Conservation (phyloP, 1,139 yeast genomes). For the Hyphopichia burtonii region DNA sequence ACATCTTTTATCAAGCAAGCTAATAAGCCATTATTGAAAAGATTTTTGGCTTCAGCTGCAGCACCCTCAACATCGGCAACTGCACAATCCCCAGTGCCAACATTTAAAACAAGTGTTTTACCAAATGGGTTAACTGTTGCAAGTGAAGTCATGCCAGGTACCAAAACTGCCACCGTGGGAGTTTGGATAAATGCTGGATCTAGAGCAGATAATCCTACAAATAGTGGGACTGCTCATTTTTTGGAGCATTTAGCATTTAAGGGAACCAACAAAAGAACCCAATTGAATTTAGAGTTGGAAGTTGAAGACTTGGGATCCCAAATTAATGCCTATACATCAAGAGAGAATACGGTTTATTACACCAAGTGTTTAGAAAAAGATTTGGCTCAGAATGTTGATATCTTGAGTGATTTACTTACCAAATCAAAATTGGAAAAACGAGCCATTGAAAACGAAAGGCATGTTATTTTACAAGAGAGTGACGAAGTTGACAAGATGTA, state of each 20-base stretch:
- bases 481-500: conserved; percentile 98
- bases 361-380: conserved; percentile 84
- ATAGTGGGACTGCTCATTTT: conserved; percentile 95
- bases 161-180: conserved; percentile 95
- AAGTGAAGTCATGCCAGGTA: conserved; percentile 81
- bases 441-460: conserved; percentile 94
- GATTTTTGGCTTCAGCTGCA: conserved; percentile 3
- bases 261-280: conserved; percentile 85
- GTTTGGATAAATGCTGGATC: conserved; percentile 98
- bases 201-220: conserved; percentile 84
- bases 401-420: conserved; percentile 85
- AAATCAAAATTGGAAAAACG: conserved; percentile 75
- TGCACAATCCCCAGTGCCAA: conserved; percentile 14
- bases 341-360: conserved; percentile 96
- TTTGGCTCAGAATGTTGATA: conserved; percentile 82
- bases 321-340: conserved; percentile 92
- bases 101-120: conserved; percentile 25
- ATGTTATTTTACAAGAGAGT: conserved; percentile 91
- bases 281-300: conserved; percentile 81
- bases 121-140: conserved; percentile 91
- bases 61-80: conserved; percentile 1
- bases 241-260: conserved; percentile 94
- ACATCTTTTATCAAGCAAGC: not conserved
- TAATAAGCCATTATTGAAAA: not conserved
- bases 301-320: conserved; percentile 97